These are phyloP conservation scores for Berkeleyomyces basicola DNA, from an alignment of 2,329 filamentous ascomycete genomes.

Conservation along the genomic window DNA sequence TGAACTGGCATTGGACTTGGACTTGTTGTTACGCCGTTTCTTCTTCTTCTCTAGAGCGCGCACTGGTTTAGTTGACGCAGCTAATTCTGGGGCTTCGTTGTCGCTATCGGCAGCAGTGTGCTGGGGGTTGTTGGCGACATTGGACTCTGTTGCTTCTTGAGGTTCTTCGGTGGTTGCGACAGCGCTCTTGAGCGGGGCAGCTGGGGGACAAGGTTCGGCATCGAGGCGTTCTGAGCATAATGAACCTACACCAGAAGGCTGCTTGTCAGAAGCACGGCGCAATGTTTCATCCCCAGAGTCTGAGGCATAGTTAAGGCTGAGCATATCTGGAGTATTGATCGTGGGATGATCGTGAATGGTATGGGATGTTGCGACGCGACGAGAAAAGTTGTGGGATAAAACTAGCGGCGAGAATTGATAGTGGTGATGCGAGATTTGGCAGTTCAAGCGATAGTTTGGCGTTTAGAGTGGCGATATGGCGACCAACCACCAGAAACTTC, in stretches of 20 bases:
- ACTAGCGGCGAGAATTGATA: not conserved
- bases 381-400: not conserved
- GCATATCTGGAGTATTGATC: not conserved
- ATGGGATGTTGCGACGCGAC: not conserved
- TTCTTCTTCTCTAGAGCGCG: conserved; percentile 8
- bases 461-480: not conserved
- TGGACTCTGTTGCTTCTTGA: not conserved
- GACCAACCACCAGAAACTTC: not conserved
- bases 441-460: not conserved
- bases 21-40: conserved; percentile 8
- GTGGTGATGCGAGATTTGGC: not conserved
- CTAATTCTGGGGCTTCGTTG: conserved; percentile 9
- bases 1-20: not conserved
- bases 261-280: not conserved
- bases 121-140: not conserved
- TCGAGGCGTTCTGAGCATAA: not conserved
- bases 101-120: not conserved
- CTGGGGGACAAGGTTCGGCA: not conserved
- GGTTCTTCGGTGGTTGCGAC: not conserved
- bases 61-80: conserved; percentile 5
- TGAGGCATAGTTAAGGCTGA: conserved; percentile 5
- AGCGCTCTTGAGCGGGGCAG: not conserved
- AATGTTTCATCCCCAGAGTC: conserved; percentile 3
- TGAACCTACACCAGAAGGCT: not conserved
- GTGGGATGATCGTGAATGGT: not conserved